Conservation (phyloP, 2,329 filamentous ascomycete species). For the Amesomyces nigricolor region DNA sequence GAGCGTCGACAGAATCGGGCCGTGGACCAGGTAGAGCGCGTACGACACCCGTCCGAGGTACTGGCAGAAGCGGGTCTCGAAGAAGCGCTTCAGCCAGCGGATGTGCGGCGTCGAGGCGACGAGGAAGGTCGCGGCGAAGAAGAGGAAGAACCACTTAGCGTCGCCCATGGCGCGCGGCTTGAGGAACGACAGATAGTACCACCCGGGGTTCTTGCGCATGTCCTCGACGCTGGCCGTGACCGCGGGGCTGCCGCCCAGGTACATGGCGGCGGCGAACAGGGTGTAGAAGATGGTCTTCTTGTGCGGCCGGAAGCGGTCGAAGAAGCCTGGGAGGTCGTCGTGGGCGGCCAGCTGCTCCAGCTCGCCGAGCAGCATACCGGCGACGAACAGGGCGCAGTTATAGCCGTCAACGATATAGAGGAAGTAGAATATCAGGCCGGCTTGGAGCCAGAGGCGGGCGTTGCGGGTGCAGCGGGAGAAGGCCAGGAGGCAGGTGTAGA, state of each 20-base stretch:
- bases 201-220: conserved; percentile 50
- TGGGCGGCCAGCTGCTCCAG: conserved; percentile 47
- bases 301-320: conserved; percentile 39
- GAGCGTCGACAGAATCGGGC: conserved; percentile 52
- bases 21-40: conserved; percentile 57
- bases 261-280: conserved; percentile 46
- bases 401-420: conserved; percentile 60
- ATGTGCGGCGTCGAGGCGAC: conserved; percentile 51
- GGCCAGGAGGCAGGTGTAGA: conserved; percentile 54
- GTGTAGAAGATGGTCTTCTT: conserved; percentile 47
- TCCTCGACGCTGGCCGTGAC: conserved; percentile 40
- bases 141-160: conserved; percentile 61
- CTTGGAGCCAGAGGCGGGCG: conserved; percentile 49
- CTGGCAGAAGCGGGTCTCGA: conserved; percentile 52
- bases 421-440: conserved; percentile 55
- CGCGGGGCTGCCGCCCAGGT: conserved; percentile 55
- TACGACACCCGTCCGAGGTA: conserved; percentile 57
- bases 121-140: conserved; percentile 53
- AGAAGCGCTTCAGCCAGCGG: conserved; percentile 50
- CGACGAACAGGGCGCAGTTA: conserved; percentile 52
- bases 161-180: conserved; percentile 59
- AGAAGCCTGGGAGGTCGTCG: conserved; percentile 44
- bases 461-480: conserved; percentile 49
- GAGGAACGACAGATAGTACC: conserved; percentile 52
- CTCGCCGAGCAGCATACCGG: conserved; percentile 56